phyloP scores from a whole-genome alignment of 805 yeast genomes.

The Lachancea meyersii region DNA sequence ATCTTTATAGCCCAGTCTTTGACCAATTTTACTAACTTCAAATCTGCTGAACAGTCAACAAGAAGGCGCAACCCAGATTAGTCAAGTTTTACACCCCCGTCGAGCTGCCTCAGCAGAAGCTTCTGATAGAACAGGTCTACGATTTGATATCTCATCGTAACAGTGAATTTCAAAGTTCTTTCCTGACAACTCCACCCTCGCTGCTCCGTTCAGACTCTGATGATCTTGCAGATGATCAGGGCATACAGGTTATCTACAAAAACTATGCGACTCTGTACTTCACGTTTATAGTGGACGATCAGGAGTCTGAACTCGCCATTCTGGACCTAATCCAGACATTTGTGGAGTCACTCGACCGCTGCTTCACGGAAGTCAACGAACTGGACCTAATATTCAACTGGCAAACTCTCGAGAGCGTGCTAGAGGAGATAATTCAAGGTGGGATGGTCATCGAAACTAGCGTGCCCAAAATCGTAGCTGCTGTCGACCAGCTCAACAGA shows the following conservation, averaged over 20 bases:
- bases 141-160: constrained; percentile 67
- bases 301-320: constrained; percentile 90
- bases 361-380: constrained; percentile 93
- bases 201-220: constrained; percentile 35
- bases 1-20: not conserved
- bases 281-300: constrained; percentile 92
- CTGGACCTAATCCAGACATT: constrained; percentile 92
- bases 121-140: constrained; percentile 74
- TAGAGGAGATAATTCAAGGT: constrained; percentile 91
- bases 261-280: constrained; percentile 95
- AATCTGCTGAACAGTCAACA: constrained; percentile 53
- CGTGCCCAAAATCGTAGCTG: constrained; percentile 67
- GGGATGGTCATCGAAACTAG: constrained; percentile 97
- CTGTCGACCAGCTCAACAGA: constrained; percentile 54
- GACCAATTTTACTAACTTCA: constrained; percentile 7
- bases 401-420: constrained; percentile 89
- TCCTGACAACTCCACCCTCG: constrained; percentile 82
- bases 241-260: constrained; percentile 83
- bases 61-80: constrained; percentile 82
- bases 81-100: constrained; percentile 90
- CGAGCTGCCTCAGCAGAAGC: constrained; percentile 74
- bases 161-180: constrained; percentile 69
- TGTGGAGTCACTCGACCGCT: constrained; percentile 88
- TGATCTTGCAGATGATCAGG: constrained; percentile 49
- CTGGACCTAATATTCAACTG: constrained; percentile 96